Evolutionary conservation across 1,284 basidiomycete species (phyloP).

Genomic region (Lentinula novae-zelandiae): DNA sequence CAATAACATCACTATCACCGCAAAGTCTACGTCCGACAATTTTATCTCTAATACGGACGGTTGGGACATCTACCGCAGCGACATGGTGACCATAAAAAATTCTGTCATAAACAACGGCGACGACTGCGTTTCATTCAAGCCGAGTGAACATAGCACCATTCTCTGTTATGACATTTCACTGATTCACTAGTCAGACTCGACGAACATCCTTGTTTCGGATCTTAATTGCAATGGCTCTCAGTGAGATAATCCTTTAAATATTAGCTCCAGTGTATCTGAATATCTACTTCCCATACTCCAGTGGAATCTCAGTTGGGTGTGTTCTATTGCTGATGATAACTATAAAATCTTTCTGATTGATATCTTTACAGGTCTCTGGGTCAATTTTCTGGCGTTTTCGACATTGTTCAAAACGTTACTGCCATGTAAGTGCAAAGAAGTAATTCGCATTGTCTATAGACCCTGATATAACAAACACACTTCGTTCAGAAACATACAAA

Average conservation of each 20-base stretch:
- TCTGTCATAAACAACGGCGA: conserved; percentile 58
- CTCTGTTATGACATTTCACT: neutral
- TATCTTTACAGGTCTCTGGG: conserved; percentile 35
- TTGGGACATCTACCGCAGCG: conserved; percentile 62
- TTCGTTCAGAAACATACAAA: conserved; percentile 43
- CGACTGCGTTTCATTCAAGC: conserved; percentile 45
- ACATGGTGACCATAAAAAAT: conserved; percentile 45
- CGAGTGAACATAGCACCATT: conserved; percentile 36
- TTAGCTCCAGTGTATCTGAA: neutral
- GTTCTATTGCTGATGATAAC: neutral
- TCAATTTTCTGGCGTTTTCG: conserved; percentile 55
- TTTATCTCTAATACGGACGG: conserved; percentile 53
- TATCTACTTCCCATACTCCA: conserved; percentile 14
- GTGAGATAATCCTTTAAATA: conserved; percentile 25
- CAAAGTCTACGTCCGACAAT: conserved; percentile 42
- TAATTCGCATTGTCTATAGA: neutral
- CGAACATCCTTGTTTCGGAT: conserved; percentile 56
- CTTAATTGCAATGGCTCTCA: conserved; percentile 60
- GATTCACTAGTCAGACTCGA: conserved; percentile 32
- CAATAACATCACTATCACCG: conserved; percentile 40
- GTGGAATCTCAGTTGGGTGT: conserved; percentile 61
- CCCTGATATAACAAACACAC: neutral
- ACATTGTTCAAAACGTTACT: conserved; percentile 66
- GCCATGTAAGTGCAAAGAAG: conserved; percentile 32
- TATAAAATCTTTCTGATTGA: neutral